Conservation (phyloP, 2,329 filamentous ascomycete genomes). For the Fusarium paranaense region DNA sequence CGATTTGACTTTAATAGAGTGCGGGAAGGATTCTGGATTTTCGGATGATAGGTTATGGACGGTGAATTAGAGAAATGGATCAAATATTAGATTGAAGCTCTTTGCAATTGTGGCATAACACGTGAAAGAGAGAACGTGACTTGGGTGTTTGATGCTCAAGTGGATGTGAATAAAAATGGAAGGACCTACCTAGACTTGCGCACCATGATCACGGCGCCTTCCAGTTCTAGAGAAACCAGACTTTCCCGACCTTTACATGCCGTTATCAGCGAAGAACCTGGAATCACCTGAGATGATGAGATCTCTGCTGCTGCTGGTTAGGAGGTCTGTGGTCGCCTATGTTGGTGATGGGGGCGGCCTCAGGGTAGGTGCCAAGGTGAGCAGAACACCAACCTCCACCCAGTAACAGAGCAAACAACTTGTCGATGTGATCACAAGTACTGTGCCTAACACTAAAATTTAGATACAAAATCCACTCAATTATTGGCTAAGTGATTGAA, state of each 20-base stretch:
- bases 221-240: too few relatives aligned
- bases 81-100: not conserved
- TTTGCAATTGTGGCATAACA: not conserved
- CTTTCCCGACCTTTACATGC: too few relatives aligned
- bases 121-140: not conserved
- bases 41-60: not conserved
- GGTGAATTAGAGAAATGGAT: not conserved
- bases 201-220: not conserved
- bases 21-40: not conserved
- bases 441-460: not conserved
- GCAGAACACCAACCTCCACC: not conserved
- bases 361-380: not conserved
- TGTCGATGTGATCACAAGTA: not conserved
- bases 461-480: too few relatives aligned
- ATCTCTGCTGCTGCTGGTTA: not conserved
- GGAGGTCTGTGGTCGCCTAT: not conserved
- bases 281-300: not conserved
- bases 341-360: not conserved
- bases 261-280: not conserved
- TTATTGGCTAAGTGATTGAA: not conserved
- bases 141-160: not conserved
- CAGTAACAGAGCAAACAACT: not conserved
- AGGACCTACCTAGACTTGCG: not conserved
- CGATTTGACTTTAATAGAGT: not conserved
- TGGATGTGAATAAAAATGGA: not conserved